Evolutionary conservation across 306 rosid species (phyloP).

Genomic region (Hylodesmum podocarpum): DNA sequence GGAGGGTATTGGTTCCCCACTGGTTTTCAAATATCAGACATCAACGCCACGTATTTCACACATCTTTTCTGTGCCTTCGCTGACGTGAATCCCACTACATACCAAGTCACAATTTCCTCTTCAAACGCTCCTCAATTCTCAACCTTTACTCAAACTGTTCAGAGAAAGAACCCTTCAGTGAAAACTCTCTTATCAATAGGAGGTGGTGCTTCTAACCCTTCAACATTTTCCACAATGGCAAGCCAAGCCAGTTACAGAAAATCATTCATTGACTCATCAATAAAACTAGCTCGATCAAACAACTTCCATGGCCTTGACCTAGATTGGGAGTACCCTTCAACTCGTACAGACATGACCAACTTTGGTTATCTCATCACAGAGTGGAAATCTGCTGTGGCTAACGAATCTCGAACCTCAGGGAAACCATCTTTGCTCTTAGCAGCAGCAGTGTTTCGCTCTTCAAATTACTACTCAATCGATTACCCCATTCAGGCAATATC

Average conservation of each 20-base stretch:
- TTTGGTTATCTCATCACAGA: constrained; percentile 31
- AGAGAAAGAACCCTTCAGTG: constrained; percentile 43
- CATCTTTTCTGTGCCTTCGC: constrained; percentile 65
- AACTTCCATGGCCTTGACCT: constrained; percentile 44
- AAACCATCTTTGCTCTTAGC: constrained; percentile 5
- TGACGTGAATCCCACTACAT: constrained; percentile 15
- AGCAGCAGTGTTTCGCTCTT: constrained; percentile 28
- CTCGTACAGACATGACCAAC: constrained; percentile 27
- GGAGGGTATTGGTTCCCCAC: constrained; percentile 59
- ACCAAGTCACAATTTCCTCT: constrained; percentile 30
- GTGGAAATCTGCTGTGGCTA: constrained; percentile 24
- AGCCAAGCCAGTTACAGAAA: background rate
- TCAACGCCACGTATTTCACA: constrained; percentile 52
- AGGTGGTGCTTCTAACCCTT: constrained; percentile 22
- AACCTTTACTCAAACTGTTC: constrained; percentile 39
- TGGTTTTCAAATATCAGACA: constrained; percentile 33
- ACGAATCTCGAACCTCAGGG: constrained; percentile 27
- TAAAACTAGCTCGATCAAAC: constrained; percentile 20
- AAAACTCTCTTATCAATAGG: constrained; percentile 48
- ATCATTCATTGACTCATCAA: constrained; percentile 42
- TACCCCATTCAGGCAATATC: background rate
- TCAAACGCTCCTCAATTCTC: constrained; percentile 30
- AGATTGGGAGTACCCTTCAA: constrained; percentile 35
- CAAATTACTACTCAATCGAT: background rate
- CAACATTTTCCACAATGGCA: constrained; percentile 28